Evolutionary conservation across 768 basidiomycete species (phyloP).

Genomic region (Xerocomellus dryophilus): DNA sequence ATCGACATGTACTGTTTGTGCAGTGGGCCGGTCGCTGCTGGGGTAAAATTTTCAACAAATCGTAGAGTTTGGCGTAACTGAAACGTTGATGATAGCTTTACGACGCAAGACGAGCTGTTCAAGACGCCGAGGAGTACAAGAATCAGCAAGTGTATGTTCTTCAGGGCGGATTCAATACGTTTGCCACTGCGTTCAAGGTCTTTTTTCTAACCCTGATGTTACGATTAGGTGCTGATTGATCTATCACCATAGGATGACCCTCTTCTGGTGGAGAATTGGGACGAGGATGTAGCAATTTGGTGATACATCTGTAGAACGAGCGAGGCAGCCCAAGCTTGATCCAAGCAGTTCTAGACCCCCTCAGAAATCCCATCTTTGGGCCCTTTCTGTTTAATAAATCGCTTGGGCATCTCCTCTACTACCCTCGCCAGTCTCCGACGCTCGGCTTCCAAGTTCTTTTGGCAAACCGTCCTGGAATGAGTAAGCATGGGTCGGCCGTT

Average conservation of each 20-base stretch:
- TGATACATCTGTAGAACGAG: constrained; percentile 27
- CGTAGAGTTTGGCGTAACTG: neutral
- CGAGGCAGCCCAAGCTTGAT: neutral
- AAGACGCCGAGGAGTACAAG: constrained; percentile 39
- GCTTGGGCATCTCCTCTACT: constrained; percentile 59
- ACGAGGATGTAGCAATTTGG: constrained; percentile 53
- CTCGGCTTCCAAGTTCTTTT: constrained; percentile 52
- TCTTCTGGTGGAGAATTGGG: constrained; percentile 74
- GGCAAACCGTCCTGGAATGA: constrained; percentile 58
- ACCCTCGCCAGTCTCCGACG: constrained; percentile 52
- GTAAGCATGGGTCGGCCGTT: constrained; percentile 8
- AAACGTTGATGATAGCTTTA: constrained; percentile 49
- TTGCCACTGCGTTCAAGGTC: constrained; percentile 70
- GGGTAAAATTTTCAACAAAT: constrained; percentile 41
- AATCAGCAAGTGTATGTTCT: constrained; percentile 63
- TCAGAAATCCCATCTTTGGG: constrained; percentile 27
- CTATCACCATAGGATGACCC: constrained; percentile 51
- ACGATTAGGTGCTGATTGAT: neutral
- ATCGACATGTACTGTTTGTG: constrained; percentile 1
- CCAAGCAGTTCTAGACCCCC: neutral
- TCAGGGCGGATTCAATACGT: constrained; percentile 67
- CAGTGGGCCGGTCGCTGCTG: constrained; percentile 78
- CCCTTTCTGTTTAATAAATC: constrained; percentile 45
- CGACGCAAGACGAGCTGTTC: constrained; percentile 54
- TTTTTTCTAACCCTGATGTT: neutral